Evolutionary conservation across 805 yeast genomes (phyloP).

Genomic region (Alloascoidea africana): DNA sequence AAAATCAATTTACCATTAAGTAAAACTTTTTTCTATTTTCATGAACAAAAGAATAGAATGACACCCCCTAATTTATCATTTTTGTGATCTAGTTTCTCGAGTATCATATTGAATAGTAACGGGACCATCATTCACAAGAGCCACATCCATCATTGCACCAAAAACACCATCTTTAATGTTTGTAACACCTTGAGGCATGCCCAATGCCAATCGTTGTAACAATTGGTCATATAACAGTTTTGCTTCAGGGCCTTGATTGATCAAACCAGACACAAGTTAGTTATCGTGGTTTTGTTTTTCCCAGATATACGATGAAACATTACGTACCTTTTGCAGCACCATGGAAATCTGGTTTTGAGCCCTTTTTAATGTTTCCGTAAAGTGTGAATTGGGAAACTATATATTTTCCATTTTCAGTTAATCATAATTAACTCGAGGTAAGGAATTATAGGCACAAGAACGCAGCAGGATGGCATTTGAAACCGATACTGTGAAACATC

Average conservation of each 20-base stretch:
- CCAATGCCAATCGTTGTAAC: slow-evolving; percentile 19
- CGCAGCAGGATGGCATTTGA: no score
- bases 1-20: no score
- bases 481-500: no score
- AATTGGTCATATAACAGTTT: slow-evolving; percentile 31
- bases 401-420: no score
- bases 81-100: no score
- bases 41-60: no score
- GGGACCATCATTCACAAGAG: slow-evolving; percentile 83
- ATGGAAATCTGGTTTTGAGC: slow-evolving; percentile 92
- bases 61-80: no score
- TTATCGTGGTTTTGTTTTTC: no score
- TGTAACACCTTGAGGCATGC: slow-evolving; percentile 29
- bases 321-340: slow-evolving; percentile 68
- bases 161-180: slow-evolving; percentile 79
- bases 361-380: slow-evolving; percentile 74
- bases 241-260: slow-evolving; percentile 21
- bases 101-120: slow-evolving; percentile 79
- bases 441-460: no score
- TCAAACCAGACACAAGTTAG: no score
- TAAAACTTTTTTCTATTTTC: no score
- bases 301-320: slow-evolving; percentile 22
- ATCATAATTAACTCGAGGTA: no score
- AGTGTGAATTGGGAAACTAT: slow-evolving; percentile 83
- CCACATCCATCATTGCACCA: slow-evolving; percentile 97